Percentiles rank a stretch among this genome's conserved stretches.
phyloP scores from a whole-genome alignment of 345 rosid genomes.

The Eucalyptus victrix region DNA sequence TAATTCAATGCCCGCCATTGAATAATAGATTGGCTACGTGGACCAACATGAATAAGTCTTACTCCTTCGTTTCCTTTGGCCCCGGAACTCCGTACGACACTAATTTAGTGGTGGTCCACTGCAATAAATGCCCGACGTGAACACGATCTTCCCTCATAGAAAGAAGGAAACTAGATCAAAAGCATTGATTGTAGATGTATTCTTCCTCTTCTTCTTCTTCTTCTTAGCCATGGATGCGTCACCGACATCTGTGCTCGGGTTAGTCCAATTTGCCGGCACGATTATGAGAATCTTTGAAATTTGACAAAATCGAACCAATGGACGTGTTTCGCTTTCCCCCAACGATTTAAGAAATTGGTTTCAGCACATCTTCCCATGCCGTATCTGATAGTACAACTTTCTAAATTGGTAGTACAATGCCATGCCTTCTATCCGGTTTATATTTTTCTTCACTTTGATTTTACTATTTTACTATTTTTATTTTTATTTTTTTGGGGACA shows the following conservation, averaged over 20 bases:
- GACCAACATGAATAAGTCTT: not conserved
- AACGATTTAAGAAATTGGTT: not conserved
- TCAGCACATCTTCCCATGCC: not conserved
- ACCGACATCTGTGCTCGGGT: not conserved
- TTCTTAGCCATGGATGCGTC: not conserved
- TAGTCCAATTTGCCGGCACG: not conserved
- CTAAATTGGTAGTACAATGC: not conserved
- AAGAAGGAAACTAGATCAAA: not conserved
- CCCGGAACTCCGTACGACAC: not conserved
- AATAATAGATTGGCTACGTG: not conserved
- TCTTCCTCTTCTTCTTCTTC: not conserved
- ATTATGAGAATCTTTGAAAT: not conserved
- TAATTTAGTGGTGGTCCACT: not conserved
- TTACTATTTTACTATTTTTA: not conserved
- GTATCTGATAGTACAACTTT: not conserved
- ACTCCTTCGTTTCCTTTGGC: not conserved
- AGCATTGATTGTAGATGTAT: not conserved
- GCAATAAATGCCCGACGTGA: not conserved
- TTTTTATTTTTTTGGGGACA: not conserved
- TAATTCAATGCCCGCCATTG: not conserved
- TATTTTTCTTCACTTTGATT: not conserved
- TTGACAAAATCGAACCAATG: not conserved
- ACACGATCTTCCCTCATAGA: not conserved
- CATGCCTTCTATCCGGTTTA: not conserved
- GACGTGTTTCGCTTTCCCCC: not conserved